Evolutionary conservation across 768 basidiomycete species (phyloP).

Genomic region (Termitomyces sp.): DNA sequence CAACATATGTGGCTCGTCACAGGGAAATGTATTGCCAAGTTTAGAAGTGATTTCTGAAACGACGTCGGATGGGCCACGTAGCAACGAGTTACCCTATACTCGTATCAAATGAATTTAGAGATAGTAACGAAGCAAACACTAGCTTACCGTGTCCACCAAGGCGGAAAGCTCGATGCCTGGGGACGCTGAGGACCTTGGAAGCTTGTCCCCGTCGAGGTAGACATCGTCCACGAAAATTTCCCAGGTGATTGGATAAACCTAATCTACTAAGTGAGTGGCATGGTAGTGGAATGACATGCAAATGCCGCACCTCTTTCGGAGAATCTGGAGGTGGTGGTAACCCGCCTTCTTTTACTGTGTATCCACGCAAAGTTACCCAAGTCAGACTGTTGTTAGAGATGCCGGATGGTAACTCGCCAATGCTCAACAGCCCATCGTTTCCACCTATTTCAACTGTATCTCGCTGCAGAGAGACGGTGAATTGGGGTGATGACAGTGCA

Average conservation of each 20-base stretch:
- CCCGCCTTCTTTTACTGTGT: constrained; percentile 47
- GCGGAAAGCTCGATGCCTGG: constrained; percentile 53
- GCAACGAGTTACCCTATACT: constrained; percentile 65
- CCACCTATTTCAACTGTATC: constrained; percentile 65
- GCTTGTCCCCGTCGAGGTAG: constrained; percentile 57
- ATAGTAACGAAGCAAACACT: neutral
- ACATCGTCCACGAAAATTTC: constrained; percentile 69
- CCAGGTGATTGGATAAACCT: constrained; percentile 66
- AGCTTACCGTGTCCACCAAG: constrained; percentile 64
- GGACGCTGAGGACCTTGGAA: constrained; percentile 52
- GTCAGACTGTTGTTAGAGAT: constrained; percentile 47
- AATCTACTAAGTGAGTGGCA: constrained; percentile 7
- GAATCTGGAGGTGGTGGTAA: constrained; percentile 50
- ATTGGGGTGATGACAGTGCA: constrained; percentile 38
- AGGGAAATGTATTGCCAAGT: constrained; percentile 47
- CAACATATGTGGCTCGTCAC: constrained; percentile 56
- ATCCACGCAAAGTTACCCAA: constrained; percentile 61
- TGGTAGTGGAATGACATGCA: neutral
- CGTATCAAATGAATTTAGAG: neutral
- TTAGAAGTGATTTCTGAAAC: constrained; percentile 38
- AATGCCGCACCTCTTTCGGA: constrained; percentile 48
- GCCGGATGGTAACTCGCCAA: constrained; percentile 58
- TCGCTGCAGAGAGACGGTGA: constrained; percentile 62
- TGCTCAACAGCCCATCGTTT: constrained; percentile 57
- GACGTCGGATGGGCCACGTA: constrained; percentile 71